Conservation (phyloP, 768 basidiomycete species). For the button mushroom (Agaricus bisporus) region DNA sequence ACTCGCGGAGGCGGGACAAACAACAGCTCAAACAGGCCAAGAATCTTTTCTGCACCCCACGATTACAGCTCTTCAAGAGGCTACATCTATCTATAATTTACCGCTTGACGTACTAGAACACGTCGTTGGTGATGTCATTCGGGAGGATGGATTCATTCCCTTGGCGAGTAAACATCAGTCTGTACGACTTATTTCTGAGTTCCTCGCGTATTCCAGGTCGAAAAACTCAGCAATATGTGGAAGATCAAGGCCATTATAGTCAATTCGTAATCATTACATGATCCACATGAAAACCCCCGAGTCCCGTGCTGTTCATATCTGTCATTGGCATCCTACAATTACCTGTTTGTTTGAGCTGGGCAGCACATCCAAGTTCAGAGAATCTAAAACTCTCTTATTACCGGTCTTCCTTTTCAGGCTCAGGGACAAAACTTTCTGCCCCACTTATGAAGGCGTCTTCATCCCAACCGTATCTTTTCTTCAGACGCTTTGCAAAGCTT, state of each 20-base stretch:
- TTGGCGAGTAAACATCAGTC: slow-evolving; percentile 44
- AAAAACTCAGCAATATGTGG: slow-evolving; percentile 14
- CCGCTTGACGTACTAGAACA: slow-evolving; percentile 46
- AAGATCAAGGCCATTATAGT: slow-evolving; percentile 11
- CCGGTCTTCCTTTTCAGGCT: slow-evolving; percentile 4
- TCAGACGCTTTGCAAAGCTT: slow-evolving; percentile 51
- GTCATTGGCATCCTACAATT: neutral
- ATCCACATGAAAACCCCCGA: neutral
- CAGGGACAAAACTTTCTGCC: neutral
- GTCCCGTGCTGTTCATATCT: neutral
- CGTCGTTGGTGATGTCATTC: slow-evolving; percentile 53
- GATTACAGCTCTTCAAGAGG: slow-evolving; percentile 35
- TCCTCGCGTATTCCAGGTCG: slow-evolving; percentile 8
- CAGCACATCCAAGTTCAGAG: too few species aligned
- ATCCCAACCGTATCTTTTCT: slow-evolving; percentile 63
- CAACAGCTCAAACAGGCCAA: neutral
- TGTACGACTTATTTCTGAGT: neutral
- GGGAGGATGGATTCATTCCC: slow-evolving; percentile 70
- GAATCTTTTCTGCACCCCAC: slow-evolving; percentile 14
- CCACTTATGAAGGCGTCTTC: slow-evolving; percentile 35
- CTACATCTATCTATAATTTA: slow-evolving; percentile 47
- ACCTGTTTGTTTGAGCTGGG: neutral
- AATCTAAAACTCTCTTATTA: neutral
- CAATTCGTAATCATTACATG: neutral
- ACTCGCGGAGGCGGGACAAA: neutral